A percentile compares a stretch with the other conserved stretches of the same genome.
These are phyloP conservation scores for Gracilaria gracilis DNA, from an alignment of 23 red algal species.

Conservation along the genomic window DNA sequence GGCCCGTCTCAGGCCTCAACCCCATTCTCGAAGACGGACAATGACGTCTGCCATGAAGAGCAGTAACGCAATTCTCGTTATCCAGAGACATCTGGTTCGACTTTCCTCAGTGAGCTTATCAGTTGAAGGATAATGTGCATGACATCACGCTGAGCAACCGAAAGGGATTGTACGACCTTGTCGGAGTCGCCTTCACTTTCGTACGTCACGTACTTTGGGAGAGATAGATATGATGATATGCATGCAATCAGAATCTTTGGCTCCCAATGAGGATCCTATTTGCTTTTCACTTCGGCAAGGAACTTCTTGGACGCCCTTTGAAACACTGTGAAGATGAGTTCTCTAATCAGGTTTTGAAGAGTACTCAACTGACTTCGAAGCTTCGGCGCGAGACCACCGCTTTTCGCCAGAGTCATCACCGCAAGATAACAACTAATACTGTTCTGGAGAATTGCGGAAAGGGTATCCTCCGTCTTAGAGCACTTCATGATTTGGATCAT, in stretches of 20 bases:
- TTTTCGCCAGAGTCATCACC: background rate
- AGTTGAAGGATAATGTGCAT: background rate
- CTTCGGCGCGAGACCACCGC: background rate
- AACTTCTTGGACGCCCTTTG: background rate
- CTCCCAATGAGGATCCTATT: slow-evolving; percentile 4
- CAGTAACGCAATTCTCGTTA: background rate
- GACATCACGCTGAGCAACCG: background rate
- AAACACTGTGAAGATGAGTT: background rate
- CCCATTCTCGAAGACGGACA: background rate
- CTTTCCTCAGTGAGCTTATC: background rate
- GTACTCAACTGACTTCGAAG: background rate
- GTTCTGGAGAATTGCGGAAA: background rate
- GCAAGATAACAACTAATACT: slow-evolving; percentile 14
- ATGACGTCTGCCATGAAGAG: background rate
- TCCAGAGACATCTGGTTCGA: background rate
- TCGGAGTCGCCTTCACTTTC: slow-evolving; percentile 5
- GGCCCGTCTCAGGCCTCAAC: too few species aligned
- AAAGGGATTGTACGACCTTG: background rate
- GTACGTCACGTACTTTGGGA: slow-evolving; percentile 10
- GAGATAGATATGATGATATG: slow-evolving; percentile 10
- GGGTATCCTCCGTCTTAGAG: background rate
- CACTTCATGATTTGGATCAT: background rate
- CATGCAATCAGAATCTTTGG: slow-evolving; percentile 12
- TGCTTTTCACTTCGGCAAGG: background rate
- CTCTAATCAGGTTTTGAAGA: background rate